Conservation (phyloP, 305 asterid species). For the Fraxinus nigra region DNA sequence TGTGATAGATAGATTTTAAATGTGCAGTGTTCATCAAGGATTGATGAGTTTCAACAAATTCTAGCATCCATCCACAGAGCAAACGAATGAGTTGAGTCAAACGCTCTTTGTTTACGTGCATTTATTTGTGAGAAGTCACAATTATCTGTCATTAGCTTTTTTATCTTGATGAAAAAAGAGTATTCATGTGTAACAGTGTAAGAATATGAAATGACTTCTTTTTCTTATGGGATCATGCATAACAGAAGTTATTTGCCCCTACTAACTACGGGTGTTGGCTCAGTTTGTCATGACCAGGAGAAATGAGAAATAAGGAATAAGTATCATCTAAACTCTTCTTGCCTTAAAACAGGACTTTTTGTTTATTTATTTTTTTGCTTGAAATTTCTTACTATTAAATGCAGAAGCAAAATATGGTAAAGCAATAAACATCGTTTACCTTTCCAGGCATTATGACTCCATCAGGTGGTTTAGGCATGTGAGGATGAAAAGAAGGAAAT, state of each 20-base stretch:
- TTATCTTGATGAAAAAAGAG: not conserved
- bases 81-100: not conserved
- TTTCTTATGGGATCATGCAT: not conserved
- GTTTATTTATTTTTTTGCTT: not conserved
- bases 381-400: not conserved
- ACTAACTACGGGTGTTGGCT: not conserved
- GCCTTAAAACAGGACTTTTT: not conserved
- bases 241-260: not conserved
- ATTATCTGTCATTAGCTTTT: not conserved
- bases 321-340: not conserved
- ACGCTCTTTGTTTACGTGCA: not conserved
- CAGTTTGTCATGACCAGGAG: not conserved
- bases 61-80: not conserved
- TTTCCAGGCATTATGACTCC: conserved; percentile 47
- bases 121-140: not conserved
- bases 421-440: conserved; percentile 30
- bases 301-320: not conserved
- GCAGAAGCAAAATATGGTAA: not conserved
- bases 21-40: not conserved
- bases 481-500: conserved; percentile 50
- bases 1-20: not conserved
- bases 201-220: not conserved
- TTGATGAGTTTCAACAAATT: conserved; percentile 2
- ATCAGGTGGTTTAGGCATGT: conserved; percentile 44
- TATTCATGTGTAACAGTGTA: not conserved